Base-by-base conservation (phyloP, 148 eudicot genomes). In the Vaccinium myrtillus region DNA sequence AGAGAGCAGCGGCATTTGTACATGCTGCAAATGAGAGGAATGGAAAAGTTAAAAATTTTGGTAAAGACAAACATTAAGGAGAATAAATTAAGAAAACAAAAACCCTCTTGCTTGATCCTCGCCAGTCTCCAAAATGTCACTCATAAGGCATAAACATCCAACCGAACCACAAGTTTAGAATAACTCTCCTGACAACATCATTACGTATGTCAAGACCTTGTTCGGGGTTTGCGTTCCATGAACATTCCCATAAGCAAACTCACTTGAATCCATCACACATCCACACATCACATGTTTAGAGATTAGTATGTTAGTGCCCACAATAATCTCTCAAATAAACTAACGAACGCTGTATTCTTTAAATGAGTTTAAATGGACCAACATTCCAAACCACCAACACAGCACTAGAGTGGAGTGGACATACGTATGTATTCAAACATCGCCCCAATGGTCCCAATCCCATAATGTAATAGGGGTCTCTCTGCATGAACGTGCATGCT, bases 1-100 rank as follows among this genome's bases (percentile, higher is more conserved):
- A 81, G 98, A 97, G 48, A 92, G 89, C 89, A 92, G 86, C 80
- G 99, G 95, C 86, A 98, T 91, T 87, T 95, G 98, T 80, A 97
- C 98, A 91, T 97, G 99, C 99, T 96, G 94, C 92, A 93, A 53
- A 88, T 85, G 27, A 86, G 80, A 83, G 58, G 18, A 55, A 86
- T 25, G 81, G 18, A 79, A 74, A 39, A 78, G 80, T 51, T 16
- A 32, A 63, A 63, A 50, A 82, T 49, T 81, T 63, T 25, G 27
- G 53, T 59, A 75, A 78, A 14, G 56, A 53, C 53, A 76, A 70
- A 54, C 51, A 75, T 23, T 56, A 48, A 81, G 71, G 73, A 75
- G 54, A 36, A 70, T 39, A 13, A 69, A 27, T 69, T 27, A 27
- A 13, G 39, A 27, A 69, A 1, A 16, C 27, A 27, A 27, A 69